phyloP scores from a whole-genome alignment of 148 eudicot genomes.

The Chenopodium quinoa region DNA sequence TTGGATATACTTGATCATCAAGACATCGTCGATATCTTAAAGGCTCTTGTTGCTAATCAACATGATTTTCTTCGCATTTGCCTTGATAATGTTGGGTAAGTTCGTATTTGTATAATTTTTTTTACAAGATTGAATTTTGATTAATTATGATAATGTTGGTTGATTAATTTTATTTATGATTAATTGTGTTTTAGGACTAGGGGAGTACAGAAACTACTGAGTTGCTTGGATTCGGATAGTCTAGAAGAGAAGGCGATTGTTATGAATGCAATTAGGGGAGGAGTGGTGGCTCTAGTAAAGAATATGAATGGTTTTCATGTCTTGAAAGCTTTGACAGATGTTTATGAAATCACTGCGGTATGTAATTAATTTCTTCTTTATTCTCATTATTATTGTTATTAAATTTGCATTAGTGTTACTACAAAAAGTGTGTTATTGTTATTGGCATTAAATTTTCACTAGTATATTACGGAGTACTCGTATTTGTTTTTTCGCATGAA shows the following conservation, averaged over 20 bases:
- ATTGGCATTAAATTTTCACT: too few relatives aligned
- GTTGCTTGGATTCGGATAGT: background rate
- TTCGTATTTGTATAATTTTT: background rate
- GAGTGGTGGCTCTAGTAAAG: constrained; percentile 25
- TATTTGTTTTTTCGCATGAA: too few relatives aligned
- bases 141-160: background rate
- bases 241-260: constrained; percentile 10
- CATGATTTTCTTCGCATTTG: constrained; percentile 28
- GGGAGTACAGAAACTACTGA: constrained; percentile 40
- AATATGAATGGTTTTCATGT: constrained; percentile 28
- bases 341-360: constrained; percentile 5
- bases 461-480: too few relatives aligned
- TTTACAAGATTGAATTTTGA: background rate
- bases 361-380: constrained; percentile 7
- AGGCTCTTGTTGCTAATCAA: constrained; percentile 15
- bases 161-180: background rate
- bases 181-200: constrained; percentile 34
- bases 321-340: background rate
- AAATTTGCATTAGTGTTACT: too few relatives aligned
- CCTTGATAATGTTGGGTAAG: constrained; percentile 38
- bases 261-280: constrained; percentile 22
- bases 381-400: too few relatives aligned
- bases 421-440: too few relatives aligned
- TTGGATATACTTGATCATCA: constrained; percentile 25
- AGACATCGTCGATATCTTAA: constrained; percentile 33